Percentiles rank a stretch among this genome's conserved stretches.
Conservation (phyloP, 805 yeast genomes). For the Saccharomycopsis fodiens region DNA sequence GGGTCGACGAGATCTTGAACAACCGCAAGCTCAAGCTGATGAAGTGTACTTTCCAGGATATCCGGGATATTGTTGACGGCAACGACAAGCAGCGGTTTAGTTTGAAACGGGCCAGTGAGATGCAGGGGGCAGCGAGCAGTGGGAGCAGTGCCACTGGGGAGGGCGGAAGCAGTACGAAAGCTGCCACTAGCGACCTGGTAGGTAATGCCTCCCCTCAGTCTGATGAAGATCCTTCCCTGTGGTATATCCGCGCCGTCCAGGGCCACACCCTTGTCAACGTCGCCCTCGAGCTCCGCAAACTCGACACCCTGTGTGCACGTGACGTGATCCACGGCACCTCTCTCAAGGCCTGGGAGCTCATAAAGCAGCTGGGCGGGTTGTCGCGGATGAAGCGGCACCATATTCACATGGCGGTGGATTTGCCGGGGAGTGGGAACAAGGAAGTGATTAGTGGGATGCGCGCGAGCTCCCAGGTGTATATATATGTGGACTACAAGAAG, state of each 20-base stretch:
- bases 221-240: not conserved
- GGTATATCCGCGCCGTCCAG: constrained; percentile 78
- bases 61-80: constrained; percentile 49
- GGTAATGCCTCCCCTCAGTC: too few relatives aligned
- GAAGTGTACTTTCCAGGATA: constrained; percentile 47
- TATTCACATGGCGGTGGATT: constrained; percentile 69
- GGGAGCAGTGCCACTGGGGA: not conserved
- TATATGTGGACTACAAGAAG: constrained; percentile 51
- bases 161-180: not conserved
- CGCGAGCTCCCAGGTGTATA: constrained; percentile 41
- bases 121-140: not conserved
- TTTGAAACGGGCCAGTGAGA: constrained; percentile 26
- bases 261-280: constrained; percentile 69
- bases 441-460: constrained; percentile 71
- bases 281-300: constrained; percentile 32
- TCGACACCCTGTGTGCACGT: constrained; percentile 37
- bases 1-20: constrained; percentile 42
- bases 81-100: constrained; percentile 71
- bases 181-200: not conserved
- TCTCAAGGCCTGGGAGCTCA: constrained; percentile 36
- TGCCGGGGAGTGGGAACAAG: constrained; percentile 26
- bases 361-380: constrained; percentile 49
- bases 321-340: constrained; percentile 78
- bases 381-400: constrained; percentile 71
- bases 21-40: constrained; percentile 53